These are phyloP conservation scores for Murraya koenigii DNA, from an alignment of 345 rosid genomes.

Conservation along the genomic window DNA sequence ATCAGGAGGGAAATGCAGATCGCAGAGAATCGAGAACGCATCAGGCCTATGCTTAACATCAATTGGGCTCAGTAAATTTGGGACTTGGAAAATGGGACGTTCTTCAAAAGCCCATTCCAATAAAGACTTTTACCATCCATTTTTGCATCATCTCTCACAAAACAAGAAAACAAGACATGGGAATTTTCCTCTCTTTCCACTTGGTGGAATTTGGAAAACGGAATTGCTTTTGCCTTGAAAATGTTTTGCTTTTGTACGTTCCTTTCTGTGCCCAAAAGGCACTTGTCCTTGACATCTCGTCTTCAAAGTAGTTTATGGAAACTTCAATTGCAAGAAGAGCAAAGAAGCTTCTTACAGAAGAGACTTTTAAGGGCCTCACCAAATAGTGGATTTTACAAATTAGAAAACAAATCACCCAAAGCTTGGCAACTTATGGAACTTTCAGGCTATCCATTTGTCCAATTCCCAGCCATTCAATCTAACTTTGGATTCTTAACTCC, in stretches of 20 bases:
- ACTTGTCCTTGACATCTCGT: not conserved
- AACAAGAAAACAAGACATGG: not conserved
- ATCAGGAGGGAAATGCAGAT: too few species aligned
- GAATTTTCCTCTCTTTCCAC: not conserved
- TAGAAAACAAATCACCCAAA: not conserved
- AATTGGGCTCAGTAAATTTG: not conserved
- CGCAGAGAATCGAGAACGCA: too few species aligned
- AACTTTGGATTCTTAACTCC: not conserved
- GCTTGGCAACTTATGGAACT: not conserved
- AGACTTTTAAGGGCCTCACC: not conserved
- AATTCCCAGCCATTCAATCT: not conserved
- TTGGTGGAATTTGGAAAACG: not conserved
- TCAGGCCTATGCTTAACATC: not conserved
- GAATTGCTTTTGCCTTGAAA: not conserved
- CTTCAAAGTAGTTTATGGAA: not conserved
- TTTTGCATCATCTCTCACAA: not conserved
- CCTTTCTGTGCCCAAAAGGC: not conserved
- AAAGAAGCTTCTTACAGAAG: not conserved
- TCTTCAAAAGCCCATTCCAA: not conserved
- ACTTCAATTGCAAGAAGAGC: slow-evolving; percentile 1
- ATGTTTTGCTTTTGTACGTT: not conserved
- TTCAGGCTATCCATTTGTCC: slow-evolving; percentile 9
- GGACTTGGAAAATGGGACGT: too few species aligned
- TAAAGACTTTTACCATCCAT: not conserved
- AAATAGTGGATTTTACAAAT: not conserved